These are phyloP conservation scores for Plasmodium gaboni DNA, from an alignment of 169 alveolate species.

Conservation along the genomic window DNA sequence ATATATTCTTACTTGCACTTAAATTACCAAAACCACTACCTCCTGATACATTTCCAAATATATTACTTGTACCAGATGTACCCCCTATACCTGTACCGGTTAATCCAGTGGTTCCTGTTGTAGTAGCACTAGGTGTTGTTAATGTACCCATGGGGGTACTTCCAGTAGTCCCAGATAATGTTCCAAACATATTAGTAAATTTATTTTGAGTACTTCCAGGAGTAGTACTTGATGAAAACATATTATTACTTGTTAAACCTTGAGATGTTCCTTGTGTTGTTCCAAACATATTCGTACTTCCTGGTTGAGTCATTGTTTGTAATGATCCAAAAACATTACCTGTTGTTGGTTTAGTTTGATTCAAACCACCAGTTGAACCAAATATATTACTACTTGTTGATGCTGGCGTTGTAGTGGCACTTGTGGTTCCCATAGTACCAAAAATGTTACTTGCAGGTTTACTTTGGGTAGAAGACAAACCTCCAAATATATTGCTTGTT, in stretches of 20 bases:
- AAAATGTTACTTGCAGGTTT: neutral
- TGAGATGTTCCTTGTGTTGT: slow-evolving; percentile 15
- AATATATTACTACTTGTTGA: slow-evolving; percentile 28
- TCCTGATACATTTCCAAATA: slow-evolving; percentile 29
- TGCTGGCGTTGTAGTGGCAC: slow-evolving; percentile 19
- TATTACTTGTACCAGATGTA: slow-evolving; percentile 21
- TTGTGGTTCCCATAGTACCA: slow-evolving; percentile 11
- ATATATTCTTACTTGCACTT: slow-evolving; percentile 53
- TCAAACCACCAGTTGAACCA: slow-evolving; percentile 24
- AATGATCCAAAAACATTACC: slow-evolving; percentile 49
- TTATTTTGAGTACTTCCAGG: slow-evolving; percentile 45
- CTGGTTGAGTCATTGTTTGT: slow-evolving; percentile 47
- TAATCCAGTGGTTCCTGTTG: slow-evolving; percentile 19
- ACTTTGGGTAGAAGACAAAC: slow-evolving; percentile 10
- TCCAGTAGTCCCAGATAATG: slow-evolving; percentile 2
- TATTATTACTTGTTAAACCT: slow-evolving; percentile 26
- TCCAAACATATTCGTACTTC: slow-evolving; percentile 41
- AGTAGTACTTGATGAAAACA: slow-evolving; percentile 35
- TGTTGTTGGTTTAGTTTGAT: slow-evolving; percentile 33
- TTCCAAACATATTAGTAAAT: slow-evolving; percentile 49
- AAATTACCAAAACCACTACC: slow-evolving; percentile 18
- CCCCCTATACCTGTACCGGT: neutral
- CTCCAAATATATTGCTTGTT: slow-evolving; percentile 44
- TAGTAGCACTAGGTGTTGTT: neutral
- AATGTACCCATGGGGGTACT: neutral